Base-by-base conservation (phyloP, 1,284 basidiomycete species). In the Cystobasidium pallidum region DNA sequence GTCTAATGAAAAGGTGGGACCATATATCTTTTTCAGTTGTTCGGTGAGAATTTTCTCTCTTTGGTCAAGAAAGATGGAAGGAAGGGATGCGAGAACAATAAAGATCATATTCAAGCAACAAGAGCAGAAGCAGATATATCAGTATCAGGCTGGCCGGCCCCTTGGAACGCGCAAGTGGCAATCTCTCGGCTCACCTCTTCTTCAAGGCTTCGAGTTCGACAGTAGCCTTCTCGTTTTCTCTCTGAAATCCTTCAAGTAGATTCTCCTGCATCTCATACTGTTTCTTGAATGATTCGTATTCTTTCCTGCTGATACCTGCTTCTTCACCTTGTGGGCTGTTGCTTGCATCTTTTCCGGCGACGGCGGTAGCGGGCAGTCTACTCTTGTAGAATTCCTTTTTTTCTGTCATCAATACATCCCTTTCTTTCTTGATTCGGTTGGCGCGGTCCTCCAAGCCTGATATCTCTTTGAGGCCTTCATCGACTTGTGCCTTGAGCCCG, bases 251-350 rank as follows among this genome's bases (percentile, higher is more conserved):
- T 47, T 59, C 57, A 24, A 71, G 52, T 17, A 71, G 61, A 26
- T 71, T 71, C 61, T 71, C 68, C 51, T 71, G 68, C 68, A 71
- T 71, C 28, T 71, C 68, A 47, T 71, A 71, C 39, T 71, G 68
- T 45, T 71, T 71, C 68, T 64, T 63, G 34, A 71, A 55, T n/a
- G 32, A 36, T 39, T 71, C 47, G 24, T 36, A 51, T 26, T 64
- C 68, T 28, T 19, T 45, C n/a, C 28, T 52, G 28, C 11, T 43
- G 54, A 58, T 45, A 17, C 51, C 51, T 3, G 21, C 62, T n/a
- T 39, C 55, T 62, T 55, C 45, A 24, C 39, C 19, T 39, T 34
- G 26, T 34, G 45, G 30, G 34, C 21, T 36, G 15, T 36, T 28
- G 24, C 8, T 34, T 64, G 6, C 47, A 4, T 43, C 47, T 64